Evolutionary conservation across 805 yeast genomes (phyloP).

Genomic region (Cyberlindnera nakhonratchasimensis): DNA sequence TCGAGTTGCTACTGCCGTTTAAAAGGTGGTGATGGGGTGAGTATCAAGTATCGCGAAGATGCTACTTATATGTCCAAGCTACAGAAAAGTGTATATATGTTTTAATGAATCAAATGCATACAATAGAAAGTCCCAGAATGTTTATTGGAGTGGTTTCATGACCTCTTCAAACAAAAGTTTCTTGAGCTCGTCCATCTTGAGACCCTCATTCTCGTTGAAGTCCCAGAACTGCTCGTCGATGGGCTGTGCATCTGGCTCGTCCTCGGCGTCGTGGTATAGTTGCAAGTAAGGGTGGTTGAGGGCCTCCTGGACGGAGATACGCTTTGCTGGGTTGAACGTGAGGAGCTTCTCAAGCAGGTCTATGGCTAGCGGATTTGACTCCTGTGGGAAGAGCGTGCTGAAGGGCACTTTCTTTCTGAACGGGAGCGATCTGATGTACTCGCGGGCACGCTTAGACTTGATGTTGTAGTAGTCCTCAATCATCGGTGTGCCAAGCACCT

Average conservation of each 20-base stretch:
- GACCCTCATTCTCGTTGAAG: slow-evolving; percentile 53
- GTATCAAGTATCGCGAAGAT: no score
- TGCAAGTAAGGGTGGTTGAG: slow-evolving; percentile 68
- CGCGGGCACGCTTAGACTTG: slow-evolving; percentile 71
- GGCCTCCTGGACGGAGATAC: slow-evolving; percentile 74
- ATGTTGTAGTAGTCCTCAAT: slow-evolving; percentile 72
- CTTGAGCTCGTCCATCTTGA: slow-evolving; percentile 70
- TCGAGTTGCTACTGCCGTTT: no score
- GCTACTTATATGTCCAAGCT: no score
- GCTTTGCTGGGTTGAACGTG: slow-evolving; percentile 69
- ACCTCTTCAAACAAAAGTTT: slow-evolving; percentile 77
- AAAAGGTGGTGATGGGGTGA: no score
- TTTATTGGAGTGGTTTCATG: slow-evolving; percentile 39
- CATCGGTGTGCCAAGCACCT: slow-evolving; percentile 68
- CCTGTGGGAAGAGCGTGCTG: slow-evolving; percentile 45
- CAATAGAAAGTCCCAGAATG: not conserved
- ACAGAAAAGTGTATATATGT: not conserved
- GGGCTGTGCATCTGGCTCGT: slow-evolving; percentile 53
- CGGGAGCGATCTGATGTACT: slow-evolving; percentile 67
- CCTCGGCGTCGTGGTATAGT: slow-evolving; percentile 66
- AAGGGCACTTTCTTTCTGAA: slow-evolving; percentile 56
- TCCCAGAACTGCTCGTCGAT: slow-evolving; percentile 39
- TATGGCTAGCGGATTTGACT: slow-evolving; percentile 44
- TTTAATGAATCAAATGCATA: not conserved
- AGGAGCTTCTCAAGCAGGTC: slow-evolving; percentile 68